A percentile compares a stretch with the other conserved stretches of the same genome.
Conservation (phyloP, 208 protist genomes). For the Leptomonas pyrrhocoris region DNA sequence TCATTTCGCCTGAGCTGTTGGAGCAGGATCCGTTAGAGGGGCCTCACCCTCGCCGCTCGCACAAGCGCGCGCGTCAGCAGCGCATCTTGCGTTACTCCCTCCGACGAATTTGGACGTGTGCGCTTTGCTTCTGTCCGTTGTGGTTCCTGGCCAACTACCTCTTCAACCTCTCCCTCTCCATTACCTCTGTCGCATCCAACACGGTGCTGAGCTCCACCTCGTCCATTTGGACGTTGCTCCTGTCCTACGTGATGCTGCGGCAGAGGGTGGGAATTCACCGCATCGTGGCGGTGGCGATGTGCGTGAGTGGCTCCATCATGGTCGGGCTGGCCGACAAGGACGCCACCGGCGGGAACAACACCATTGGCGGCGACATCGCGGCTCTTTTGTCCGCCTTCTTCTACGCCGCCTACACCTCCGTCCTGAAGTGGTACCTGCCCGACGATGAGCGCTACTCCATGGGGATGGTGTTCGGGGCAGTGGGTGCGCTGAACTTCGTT, state of each 20-base stretch:
- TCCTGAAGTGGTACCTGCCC: slow-evolving; percentile 77
- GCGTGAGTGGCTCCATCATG: slow-evolving; percentile 67
- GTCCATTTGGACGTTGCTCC: slow-evolving; percentile 83
- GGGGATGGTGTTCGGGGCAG: slow-evolving; percentile 88
- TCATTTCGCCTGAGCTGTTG: slow-evolving; percentile 18
- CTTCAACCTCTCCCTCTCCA: slow-evolving; percentile 90
- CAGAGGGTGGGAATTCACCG: slow-evolving; percentile 55
- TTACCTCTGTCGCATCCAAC: slow-evolving; percentile 88
- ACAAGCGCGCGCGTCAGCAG: slow-evolving; percentile 43
- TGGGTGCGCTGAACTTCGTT: slow-evolving; percentile 80
- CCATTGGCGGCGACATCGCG: slow-evolving; percentile 65
- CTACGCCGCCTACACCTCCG: slow-evolving; percentile 89
- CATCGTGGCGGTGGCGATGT: slow-evolving; percentile 64
- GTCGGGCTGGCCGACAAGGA: slow-evolving; percentile 67
- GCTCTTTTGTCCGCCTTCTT: slow-evolving; percentile 86
- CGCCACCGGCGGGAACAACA: slow-evolving; percentile 28
- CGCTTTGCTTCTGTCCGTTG: slow-evolving; percentile 81
- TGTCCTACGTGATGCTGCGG: slow-evolving; percentile 77
- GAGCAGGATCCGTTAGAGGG: slow-evolving; percentile 3
- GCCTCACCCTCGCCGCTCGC: slow-evolving; percentile 11
- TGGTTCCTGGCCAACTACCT: slow-evolving; percentile 93
- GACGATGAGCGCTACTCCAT: slow-evolving; percentile 88
- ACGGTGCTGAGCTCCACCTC: slow-evolving; percentile 89
- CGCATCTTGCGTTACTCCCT: slow-evolving; percentile 68
- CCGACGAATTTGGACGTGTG: slow-evolving; percentile 69